Percentiles rank a stretch among this genome's conserved stretches.
Evolutionary conservation across 1,284 basidiomycete genomes (phyloP).

Genomic region (Boletus mariae): DNA sequence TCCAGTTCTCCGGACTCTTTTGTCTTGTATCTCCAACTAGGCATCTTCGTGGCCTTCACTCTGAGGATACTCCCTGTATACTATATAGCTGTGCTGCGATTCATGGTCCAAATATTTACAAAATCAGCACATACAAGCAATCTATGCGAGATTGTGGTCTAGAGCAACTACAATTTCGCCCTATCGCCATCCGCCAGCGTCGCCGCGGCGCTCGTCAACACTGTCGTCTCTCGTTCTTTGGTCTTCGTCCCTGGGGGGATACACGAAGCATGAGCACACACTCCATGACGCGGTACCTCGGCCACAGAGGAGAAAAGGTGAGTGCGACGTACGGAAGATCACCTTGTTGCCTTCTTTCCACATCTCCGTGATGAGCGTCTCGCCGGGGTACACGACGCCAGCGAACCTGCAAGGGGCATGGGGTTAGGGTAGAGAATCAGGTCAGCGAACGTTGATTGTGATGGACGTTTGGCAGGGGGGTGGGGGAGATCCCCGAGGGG

Average conservation of each 20-base stretch:
- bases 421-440: neutral
- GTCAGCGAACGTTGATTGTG: conserved; percentile 2
- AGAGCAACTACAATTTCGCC: conserved; percentile 51
- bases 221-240: conserved; percentile 70
- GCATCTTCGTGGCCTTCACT: neutral
- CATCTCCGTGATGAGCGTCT: conserved; percentile 93
- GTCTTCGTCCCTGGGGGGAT: conserved; percentile 53
- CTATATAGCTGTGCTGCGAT: too few relatives aligned
- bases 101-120: too few relatives aligned
- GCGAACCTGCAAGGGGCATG: conserved; percentile 57
- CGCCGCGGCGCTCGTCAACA: conserved; percentile 72
- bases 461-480: neutral
- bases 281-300: neutral
- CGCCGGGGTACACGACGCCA: conserved; percentile 92
- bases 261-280: conserved; percentile 1
- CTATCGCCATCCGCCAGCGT: conserved; percentile 56
- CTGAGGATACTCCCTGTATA: too few relatives aligned
- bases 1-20: neutral
- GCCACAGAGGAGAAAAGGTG: too few relatives aligned
- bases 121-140: neutral
- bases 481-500: neutral
- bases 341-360: conserved; percentile 96
- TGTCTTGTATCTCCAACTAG: neutral
- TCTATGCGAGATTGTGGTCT: neutral
- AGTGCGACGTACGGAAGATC: conserved; percentile 72